A percentile compares a stretch with the other conserved stretches of the same genome.
These are phyloP conservation scores for Leishmania braziliensis DNA, from an alignment of 208 protist species.

Conservation along the genomic window DNA sequence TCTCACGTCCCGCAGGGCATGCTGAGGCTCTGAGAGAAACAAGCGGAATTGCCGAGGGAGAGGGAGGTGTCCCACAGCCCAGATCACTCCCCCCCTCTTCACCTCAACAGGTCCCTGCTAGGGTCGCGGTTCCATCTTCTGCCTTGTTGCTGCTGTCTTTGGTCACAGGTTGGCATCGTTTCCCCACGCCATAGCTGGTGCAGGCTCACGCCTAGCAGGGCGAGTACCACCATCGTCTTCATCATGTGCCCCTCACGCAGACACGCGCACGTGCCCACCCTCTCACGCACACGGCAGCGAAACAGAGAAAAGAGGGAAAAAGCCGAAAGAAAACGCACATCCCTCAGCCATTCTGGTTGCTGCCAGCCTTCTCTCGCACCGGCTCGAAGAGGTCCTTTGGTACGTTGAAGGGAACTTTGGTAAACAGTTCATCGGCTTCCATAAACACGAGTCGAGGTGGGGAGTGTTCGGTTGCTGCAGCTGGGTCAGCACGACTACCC, in stretches of 20 bases:
- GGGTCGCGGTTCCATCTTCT: not conserved
- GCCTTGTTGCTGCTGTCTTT: not conserved
- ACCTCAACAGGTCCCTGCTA: not conserved
- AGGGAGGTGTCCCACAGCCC: too few relatives aligned
- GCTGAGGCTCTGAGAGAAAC: not conserved
- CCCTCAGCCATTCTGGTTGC: slow-evolving; percentile 1
- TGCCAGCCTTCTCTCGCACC: not conserved
- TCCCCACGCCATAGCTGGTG: not conserved
- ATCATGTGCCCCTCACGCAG: not conserved
- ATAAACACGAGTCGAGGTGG: slow-evolving; percentile 61
- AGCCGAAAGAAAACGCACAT: not conserved
- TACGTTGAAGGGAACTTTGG: slow-evolving; percentile 79
- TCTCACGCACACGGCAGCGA: not conserved
- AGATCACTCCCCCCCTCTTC: not conserved
- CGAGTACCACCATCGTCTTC: not conserved
- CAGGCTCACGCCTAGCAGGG: not conserved
- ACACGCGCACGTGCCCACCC: not conserved
- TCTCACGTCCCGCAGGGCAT: not conserved
- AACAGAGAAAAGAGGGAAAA: not conserved
- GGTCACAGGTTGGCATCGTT: not conserved
- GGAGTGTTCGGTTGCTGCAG: not conserved
- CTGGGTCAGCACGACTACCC: not conserved
- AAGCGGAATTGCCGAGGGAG: not conserved
- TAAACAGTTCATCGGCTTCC: slow-evolving; percentile 60
- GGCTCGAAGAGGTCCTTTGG: slow-evolving; percentile 68